Percentiles rank a stretch among this genome's conserved stretches.
phyloP scores from a whole-genome alignment of 768 basidiomycete genomes.

The Boletus sensibilis region DNA sequence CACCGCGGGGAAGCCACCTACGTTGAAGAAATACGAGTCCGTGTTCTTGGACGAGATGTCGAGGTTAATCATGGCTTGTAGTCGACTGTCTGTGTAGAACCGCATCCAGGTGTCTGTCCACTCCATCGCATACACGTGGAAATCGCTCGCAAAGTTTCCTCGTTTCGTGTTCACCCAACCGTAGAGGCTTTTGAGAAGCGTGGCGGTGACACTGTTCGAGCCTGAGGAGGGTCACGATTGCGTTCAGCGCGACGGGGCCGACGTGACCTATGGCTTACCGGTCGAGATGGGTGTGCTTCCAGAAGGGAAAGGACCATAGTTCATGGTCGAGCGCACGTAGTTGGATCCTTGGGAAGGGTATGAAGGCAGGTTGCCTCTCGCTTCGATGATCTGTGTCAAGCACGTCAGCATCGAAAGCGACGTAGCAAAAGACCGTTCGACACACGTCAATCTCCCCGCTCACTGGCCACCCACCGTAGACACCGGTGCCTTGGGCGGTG shows the following conservation, averaged over 20 bases:
- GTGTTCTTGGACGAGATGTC: conserved; percentile 41
- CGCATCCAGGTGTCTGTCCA: conserved; percentile 59
- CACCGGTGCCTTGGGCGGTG: conserved; percentile 16
- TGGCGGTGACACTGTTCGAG: conserved; percentile 8
- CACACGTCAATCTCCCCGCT: conserved; percentile 60
- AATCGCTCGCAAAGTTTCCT: conserved; percentile 45
- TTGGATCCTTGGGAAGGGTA: conserved; percentile 45
- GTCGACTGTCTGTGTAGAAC: conserved; percentile 51
- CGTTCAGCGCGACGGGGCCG: not conserved
- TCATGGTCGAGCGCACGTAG: conserved; percentile 56
- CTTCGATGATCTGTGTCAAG: conserved; percentile 50
- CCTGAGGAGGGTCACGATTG: not conserved
- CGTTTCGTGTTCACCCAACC: conserved; percentile 39
- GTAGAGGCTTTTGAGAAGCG: conserved; percentile 38
- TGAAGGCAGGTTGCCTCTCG: conserved; percentile 45
- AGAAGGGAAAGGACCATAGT: conserved; percentile 58
- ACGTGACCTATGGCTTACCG: conserved; percentile 10
- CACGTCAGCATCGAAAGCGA: not conserved
- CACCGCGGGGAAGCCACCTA: conserved; percentile 51
- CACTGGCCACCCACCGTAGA: conserved; percentile 45
- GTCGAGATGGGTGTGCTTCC: conserved; percentile 34
- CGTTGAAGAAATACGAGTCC: conserved; percentile 50
- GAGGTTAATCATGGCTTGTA: conserved; percentile 51
- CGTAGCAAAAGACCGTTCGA: conserved; percentile 1
- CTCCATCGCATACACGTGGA: conserved; percentile 56